Evolutionary conservation across 306 rosid species (phyloP), one percentile per base, ranked within the genome.

Genomic region (Hylodesmum podocarpum): DNA sequence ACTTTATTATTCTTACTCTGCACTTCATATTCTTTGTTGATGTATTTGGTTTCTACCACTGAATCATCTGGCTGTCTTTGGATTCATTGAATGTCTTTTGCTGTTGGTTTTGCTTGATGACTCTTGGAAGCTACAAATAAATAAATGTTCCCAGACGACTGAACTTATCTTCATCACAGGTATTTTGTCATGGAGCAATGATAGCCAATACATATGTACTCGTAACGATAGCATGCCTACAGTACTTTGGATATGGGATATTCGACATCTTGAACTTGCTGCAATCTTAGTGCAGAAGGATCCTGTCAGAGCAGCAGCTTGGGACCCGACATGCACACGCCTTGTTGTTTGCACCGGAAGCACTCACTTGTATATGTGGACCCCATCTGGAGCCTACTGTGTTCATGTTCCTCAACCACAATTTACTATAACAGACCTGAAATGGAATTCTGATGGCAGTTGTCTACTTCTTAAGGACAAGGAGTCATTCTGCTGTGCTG

Each of bases 381-480:
- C 98, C 9, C 97, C 98, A 0, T 82, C 92, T 0, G 97, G 98
- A 0, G 96, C 97, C 37, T 95, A 85, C 43, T 95, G 97, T 29
- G 97, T 90, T 49, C 84, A 88, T 43, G 86, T 84, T 72, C 98
- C 98, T 0, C 86, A 80, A 16, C 88, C 89, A 3, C 95, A 86
- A 72, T 87, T 89, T 74, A 74, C 81, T 41, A 82, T 88, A 58
- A 82, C 86, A 3, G 97, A 95, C 83, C 89, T 95, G 70, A 92
- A 90, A 81, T 95, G 98, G 98, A 95, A 92, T 86, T 88, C 88
- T 3, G 92, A 92, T 88, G 98, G 98, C 33, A 90, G 98, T 82
- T 92, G 98, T 77, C 86, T 95, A 51, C 85, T 95, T 79, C 92
- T 95, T 1, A 95, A 92, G 89, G 97, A 95, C 79, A 95, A 92